A percentile compares a stretch with the other conserved stretches of the same genome.
These are phyloP conservation scores for Manihot esculenta DNA, from an alignment of 441 rosid genomes.

Conservation along the genomic window DNA sequence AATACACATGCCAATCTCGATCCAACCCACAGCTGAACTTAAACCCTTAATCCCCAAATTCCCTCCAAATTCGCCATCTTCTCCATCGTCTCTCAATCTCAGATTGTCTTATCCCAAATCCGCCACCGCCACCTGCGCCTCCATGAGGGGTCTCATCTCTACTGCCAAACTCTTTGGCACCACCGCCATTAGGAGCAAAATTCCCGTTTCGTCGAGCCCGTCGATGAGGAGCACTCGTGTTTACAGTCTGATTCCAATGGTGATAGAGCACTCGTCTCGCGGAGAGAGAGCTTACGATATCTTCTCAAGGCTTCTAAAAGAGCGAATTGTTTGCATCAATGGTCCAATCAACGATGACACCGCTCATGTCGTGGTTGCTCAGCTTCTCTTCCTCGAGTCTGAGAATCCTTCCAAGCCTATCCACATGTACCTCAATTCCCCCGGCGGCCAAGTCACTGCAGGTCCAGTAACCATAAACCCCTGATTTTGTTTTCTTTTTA, in stretches of 20 bases:
- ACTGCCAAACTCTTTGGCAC: slow-evolving; percentile 30
- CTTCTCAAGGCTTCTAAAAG: slow-evolving; percentile 89
- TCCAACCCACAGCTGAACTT: not conserved
- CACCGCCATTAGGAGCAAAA: slow-evolving; percentile 2
- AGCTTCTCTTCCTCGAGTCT: slow-evolving; percentile 94
- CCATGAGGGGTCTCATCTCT: slow-evolving; percentile 33
- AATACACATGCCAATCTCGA: slow-evolving; percentile 6
- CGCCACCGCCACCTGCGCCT: not conserved
- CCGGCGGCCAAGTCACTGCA: slow-evolving; percentile 97
- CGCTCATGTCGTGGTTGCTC: slow-evolving; percentile 91
- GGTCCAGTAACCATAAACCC: slow-evolving; percentile 36
- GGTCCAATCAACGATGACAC: slow-evolving; percentile 92
- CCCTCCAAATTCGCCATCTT: not conserved
- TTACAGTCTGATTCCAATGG: slow-evolving; percentile 88
- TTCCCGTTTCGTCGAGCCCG: slow-evolving; percentile 12
- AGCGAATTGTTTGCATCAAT: slow-evolving; percentile 91
- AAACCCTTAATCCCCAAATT: slow-evolving; percentile 6
- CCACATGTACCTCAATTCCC: slow-evolving; percentile 94
- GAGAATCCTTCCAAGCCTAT: slow-evolving; percentile 98
- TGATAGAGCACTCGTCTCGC: slow-evolving; percentile 90
- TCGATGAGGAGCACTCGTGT: slow-evolving; percentile 25
- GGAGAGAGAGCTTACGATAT: slow-evolving; percentile 99
- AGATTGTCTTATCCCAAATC: not conserved
- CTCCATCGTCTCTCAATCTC: not conserved
- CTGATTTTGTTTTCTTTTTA: not conserved